Evolutionary conservation across 441 rosid species (phyloP).

Genomic region (Pelargonium citronellum): DNA sequence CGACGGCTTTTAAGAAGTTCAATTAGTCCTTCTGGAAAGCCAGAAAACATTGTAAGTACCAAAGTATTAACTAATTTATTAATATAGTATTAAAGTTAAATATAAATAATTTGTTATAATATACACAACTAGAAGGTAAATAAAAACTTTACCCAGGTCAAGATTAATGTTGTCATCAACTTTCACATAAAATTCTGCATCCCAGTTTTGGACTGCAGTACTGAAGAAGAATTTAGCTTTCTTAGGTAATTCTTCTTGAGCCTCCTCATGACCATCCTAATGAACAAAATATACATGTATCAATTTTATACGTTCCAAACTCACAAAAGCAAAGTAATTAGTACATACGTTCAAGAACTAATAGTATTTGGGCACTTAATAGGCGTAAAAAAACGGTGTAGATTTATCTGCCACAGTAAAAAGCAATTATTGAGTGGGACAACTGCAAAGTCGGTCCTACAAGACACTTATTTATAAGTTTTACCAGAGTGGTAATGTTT

Average conservation of each 20-base stretch:
- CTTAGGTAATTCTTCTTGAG: constrained; percentile 82
- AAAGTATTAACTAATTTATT: neutral
- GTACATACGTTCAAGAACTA: neutral
- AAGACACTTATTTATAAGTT: neutral
- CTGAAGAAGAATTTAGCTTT: constrained; percentile 83
- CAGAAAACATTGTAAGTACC: constrained; percentile 18
- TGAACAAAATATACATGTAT: constrained; percentile 12
- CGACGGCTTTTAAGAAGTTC: constrained; percentile 64
- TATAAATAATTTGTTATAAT: constrained; percentile 15
- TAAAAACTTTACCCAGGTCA: constrained; percentile 60
- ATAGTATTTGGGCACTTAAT: neutral
- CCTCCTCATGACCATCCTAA: constrained; percentile 88
- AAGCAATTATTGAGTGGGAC: neutral
- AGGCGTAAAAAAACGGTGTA: neutral
- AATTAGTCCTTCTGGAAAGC: constrained; percentile 62
- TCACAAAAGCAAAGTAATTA: neutral
- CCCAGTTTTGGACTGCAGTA: constrained; percentile 84
- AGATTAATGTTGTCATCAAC: constrained; percentile 75
- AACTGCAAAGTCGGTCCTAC: constrained; percentile 5
- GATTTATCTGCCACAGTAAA: neutral
- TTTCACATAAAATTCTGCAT: constrained; percentile 87
- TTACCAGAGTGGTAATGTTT: neutral
- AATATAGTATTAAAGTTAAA: constrained; percentile 13
- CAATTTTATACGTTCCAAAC: neutral
- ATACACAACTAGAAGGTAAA: constrained; percentile 15